These are phyloP conservation scores for Yamadazyma membranifaciens DNA, from an alignment of 1,139 yeast genomes.

Conservation along the genomic window DNA sequence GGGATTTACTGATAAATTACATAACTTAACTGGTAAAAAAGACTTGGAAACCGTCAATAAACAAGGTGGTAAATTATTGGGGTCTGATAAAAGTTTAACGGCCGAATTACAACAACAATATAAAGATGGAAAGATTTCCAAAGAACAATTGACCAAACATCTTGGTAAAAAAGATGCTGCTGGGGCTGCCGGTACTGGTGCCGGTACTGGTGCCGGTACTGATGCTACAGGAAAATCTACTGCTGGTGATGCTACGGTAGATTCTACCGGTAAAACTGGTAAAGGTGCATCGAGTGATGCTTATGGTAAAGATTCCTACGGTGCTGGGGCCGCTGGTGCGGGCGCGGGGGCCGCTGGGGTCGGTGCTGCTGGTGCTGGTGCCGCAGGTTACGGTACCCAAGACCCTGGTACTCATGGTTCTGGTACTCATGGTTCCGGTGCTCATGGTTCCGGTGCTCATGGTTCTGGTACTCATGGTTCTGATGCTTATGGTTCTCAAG, in stretches of 20 bases:
- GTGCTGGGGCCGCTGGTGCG: slow-evolving; percentile 12
- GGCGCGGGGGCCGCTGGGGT: slow-evolving; percentile 3
- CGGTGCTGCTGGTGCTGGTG: slow-evolving; percentile 12
- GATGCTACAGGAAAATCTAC: slow-evolving; percentile 14
- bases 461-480: neutral
- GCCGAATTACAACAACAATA: slow-evolving; percentile 25
- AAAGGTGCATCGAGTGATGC: slow-evolving; percentile 12
- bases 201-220: slow-evolving; percentile 15
- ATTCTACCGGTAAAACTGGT: slow-evolving; percentile 13
- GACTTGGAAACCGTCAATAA: slow-evolving; percentile 35
- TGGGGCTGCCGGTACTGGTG: slow-evolving; percentile 15
- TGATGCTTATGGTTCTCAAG: neutral
- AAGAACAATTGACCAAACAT: slow-evolving; percentile 27
- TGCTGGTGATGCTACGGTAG: slow-evolving; percentile 10
- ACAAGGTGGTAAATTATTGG: slow-evolving; percentile 27
- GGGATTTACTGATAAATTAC: slow-evolving; percentile 38
- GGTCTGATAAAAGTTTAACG: slow-evolving; percentile 21
- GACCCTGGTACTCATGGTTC: slow-evolving; percentile 3
- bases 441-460: neutral
- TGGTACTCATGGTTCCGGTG: slow-evolving; percentile 4
- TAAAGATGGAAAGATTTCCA: slow-evolving; percentile 29
- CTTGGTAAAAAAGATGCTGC: slow-evolving; percentile 27
- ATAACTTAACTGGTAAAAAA: slow-evolving; percentile 24
- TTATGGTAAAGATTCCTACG: slow-evolving; percentile 14
- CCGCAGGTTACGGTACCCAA: slow-evolving; percentile 4